Evolutionary conservation across 2,329 filamentous ascomycete species (phyloP), one percentile per base, ranked within the genome.

Genomic region (Aspergillus sp.): DNA sequence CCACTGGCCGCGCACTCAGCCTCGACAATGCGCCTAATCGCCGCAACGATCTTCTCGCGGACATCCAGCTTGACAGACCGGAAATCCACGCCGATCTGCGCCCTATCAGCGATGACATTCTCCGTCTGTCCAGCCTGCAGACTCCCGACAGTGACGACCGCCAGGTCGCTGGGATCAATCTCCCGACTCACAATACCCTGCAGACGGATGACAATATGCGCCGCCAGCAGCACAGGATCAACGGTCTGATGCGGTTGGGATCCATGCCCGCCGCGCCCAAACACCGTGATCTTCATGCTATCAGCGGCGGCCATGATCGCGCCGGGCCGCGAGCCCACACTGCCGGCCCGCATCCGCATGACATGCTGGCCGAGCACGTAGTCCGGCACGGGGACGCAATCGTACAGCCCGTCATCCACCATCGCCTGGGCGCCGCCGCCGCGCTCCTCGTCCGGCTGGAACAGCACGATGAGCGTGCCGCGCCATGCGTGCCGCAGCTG

Each of bases 371-470:
- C 83, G 2, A 86, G 68, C 17, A 78, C 74, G 17, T 82, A 69
- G 59, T 85, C 82, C 0, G 82, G 82, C 3, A 77, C 62, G 0
- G 82, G 81, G 7, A 83, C 61, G 66, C 74, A 58, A 57, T 65
- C 64, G 74, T 69, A 84, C 41, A 85, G 68, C 0, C 82, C 82
- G 59, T 82, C 82, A 40, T 81, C 77, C 3, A 86, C 73, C 83
- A 86, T 86, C 20, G 82, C 71, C 66, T 79, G 78, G 0, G 86
- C 86, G 0, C 86, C 86, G 0, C 73, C 76, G 0, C 79, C 83
- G 1, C 79, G 75, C 65, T 89, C 86, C 64, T 89, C 86, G 1
- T 81, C 80, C 0, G 86, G 86, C 60, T 89, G 87, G 65, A 89
- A 89, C 2, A 83, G 67, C 6, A 86, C 65, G 4, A 89, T 70